Percentiles rank a stretch among this genome's conserved stretches.
These are phyloP conservation scores for Chrysoporthe deuterocubensis DNA, from an alignment of 2,329 filamentous ascomycete genomes.

Conservation along the genomic window DNA sequence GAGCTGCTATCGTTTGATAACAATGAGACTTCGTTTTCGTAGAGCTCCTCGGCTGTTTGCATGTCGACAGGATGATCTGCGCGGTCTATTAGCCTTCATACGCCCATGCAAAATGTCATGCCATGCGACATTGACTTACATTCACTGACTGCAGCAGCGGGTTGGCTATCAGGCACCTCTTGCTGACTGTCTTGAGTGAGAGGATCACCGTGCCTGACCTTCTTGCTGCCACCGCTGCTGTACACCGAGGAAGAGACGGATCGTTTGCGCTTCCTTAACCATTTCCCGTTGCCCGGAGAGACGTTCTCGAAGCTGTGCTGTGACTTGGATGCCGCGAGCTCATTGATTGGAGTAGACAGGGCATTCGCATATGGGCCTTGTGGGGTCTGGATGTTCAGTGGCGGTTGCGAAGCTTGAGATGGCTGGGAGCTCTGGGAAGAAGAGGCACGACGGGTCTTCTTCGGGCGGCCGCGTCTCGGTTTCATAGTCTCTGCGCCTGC, in stretches of 20 bases:
- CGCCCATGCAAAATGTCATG: background rate
- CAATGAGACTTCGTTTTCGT: slow-evolving; percentile 9
- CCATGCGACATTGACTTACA: background rate
- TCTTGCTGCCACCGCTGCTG: slow-evolving; percentile 33
- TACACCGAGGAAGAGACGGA: slow-evolving; percentile 29
- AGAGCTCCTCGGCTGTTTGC: background rate
- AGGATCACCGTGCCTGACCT: slow-evolving; percentile 33
- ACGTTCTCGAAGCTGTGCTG: slow-evolving; percentile 29
- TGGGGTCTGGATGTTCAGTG: slow-evolving; percentile 25
- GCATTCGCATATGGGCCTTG: slow-evolving; percentile 15
- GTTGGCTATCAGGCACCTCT: slow-evolving; percentile 33
- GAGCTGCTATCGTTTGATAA: background rate
- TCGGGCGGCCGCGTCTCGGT: slow-evolving; percentile 21
- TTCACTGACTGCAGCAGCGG: slow-evolving; percentile 10
- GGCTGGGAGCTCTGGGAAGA: slow-evolving; percentile 7
- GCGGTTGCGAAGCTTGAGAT: background rate
- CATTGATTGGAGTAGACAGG: slow-evolving; percentile 26
- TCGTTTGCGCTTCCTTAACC: slow-evolving; percentile 38
- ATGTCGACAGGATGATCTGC: slow-evolving; percentile 9
- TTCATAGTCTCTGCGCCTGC: slow-evolving; percentile 9
- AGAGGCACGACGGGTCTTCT: slow-evolving; percentile 8
- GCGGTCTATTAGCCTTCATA: background rate
- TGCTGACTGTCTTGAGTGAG: slow-evolving; percentile 15
- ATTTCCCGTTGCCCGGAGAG: slow-evolving; percentile 24
- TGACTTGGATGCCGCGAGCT: slow-evolving; percentile 28